Evolutionary conservation across 345 rosid genomes (phyloP), one percentile per base, ranked within the genome.

Genomic region (Garcia nutans): DNA sequence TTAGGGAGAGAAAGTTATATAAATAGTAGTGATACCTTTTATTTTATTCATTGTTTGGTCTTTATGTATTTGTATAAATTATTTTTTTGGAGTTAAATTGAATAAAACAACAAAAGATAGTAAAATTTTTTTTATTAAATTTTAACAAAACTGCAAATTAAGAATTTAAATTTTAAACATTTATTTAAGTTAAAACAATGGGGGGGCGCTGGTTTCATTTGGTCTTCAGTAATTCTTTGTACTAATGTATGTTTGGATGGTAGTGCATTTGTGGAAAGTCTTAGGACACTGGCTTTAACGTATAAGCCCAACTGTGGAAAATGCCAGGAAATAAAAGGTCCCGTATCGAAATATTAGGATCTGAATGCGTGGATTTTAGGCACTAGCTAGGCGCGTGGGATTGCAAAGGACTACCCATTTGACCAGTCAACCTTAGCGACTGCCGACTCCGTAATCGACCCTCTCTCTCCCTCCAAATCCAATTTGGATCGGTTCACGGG

Each of bases 391-490:
- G 8, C 1, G 78, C 77, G 79, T 79, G 78, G 76, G 65, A 50
- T 17, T n/a, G 9, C 6, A 17, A 2, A 20, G 28, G 37, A 24
- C 24, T 10, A 61, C 2, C 54, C 2, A 47, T 37, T 62, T 62
- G 62, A 26, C 69, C 42, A 59, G 79, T 80, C 87, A 62, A 55
- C 74, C 57, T 70, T 68, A 78, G 49, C 52, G 65, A 68, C 76
- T 61, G 77, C 82, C 77, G 80, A 72, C 85, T 77, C 71, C 86
- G 81, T 83, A 56, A 49, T 66, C 24, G 78, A 80, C 84, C 72
- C 52, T 19, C 70, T 54, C 72, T 28, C 31, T 0, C 65, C 11
- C 20, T 47, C 33, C 49, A 42, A 17, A 5, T 20, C 11, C 57
- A 0, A 3, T 45, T 58, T 59, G 74, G 37, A 47, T 50, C 24